A percentile compares a stretch with the other conserved stretches of the same genome.
Evolutionary conservation across 2,329 filamentous ascomycete species (phyloP).

Genomic region (Botrytis porri): DNA sequence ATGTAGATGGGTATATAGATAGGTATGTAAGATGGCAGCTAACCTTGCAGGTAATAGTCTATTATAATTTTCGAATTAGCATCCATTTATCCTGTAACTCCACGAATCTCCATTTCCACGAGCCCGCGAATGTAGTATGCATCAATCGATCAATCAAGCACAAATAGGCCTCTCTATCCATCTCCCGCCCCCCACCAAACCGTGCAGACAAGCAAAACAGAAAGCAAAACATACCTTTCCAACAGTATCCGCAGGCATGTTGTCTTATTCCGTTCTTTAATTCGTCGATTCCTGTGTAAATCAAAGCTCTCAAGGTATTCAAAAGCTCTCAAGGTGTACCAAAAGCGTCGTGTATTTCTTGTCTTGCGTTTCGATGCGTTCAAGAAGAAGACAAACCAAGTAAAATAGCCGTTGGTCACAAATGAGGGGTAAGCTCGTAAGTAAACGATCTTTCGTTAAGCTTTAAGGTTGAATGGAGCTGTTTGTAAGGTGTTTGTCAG

Average conservation of each 20-base stretch:
- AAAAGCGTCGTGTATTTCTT: neutral
- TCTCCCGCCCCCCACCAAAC: neutral
- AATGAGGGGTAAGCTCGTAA: constrained; percentile 6
- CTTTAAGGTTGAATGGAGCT: neutral
- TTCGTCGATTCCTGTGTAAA: neutral
- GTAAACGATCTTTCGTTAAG: neutral
- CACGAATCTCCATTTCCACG: neutral
- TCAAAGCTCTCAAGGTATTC: constrained; percentile 1
- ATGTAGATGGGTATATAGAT: too few relatives aligned
- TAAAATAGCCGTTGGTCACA: neutral
- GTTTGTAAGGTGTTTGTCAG: neutral
- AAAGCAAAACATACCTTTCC: constrained; percentile 21
- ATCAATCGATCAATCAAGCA: neutral
- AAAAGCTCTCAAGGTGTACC: constrained; percentile 6
- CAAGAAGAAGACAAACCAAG: neutral
- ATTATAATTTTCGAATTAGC: neutral
- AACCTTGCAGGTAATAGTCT: constrained; percentile 40
- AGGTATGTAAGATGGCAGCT: constrained; percentile 16
- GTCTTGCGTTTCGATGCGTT: neutral
- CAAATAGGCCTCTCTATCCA: neutral
- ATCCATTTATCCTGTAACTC: neutral
- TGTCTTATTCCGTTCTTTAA: neutral
- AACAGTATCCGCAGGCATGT: constrained; percentile 23
- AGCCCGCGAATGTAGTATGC: neutral
- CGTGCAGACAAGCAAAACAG: neutral